phyloP scores from a whole-genome alignment of 306 rosid species.

The Erythrophleum fordii region DNA sequence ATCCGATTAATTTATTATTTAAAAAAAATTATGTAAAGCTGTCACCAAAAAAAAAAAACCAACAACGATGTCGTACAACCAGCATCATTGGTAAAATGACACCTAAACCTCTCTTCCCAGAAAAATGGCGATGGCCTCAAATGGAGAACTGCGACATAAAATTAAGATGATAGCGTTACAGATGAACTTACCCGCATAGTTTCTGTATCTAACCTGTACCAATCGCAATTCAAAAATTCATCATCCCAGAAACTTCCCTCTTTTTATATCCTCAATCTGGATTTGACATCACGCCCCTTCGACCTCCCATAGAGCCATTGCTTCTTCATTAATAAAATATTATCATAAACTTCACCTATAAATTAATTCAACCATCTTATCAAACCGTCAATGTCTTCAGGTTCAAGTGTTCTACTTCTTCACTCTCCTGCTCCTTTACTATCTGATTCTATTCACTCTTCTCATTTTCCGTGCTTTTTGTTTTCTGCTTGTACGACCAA shows the following conservation, averaged over 20 bases:
- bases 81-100: background rate
- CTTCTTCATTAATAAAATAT: conserved; percentile 14
- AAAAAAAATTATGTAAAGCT: too few species aligned
- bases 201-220: background rate
- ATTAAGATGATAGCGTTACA: background rate
- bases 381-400: conserved; percentile 45
- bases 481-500: conserved; percentile 25
- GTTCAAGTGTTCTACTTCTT: conserved; percentile 44
- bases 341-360: background rate
- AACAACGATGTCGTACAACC: background rate
- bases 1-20: too few species aligned
- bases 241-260: background rate
- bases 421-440: conserved; percentile 5
- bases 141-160: background rate
- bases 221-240: conserved; percentile 18
- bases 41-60: background rate
- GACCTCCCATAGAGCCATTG: conserved; percentile 47
- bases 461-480: conserved; percentile 43
- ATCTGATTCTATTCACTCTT: conserved; percentile 23
- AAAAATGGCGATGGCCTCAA: background rate
- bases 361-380: background rate
- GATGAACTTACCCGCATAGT: background rate
- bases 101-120: background rate
- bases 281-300: conserved; percentile 48
- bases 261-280: background rate